These are phyloP conservation scores for Carpinus fangiana DNA, from an alignment of 306 rosid species.

Conservation along the genomic window DNA sequence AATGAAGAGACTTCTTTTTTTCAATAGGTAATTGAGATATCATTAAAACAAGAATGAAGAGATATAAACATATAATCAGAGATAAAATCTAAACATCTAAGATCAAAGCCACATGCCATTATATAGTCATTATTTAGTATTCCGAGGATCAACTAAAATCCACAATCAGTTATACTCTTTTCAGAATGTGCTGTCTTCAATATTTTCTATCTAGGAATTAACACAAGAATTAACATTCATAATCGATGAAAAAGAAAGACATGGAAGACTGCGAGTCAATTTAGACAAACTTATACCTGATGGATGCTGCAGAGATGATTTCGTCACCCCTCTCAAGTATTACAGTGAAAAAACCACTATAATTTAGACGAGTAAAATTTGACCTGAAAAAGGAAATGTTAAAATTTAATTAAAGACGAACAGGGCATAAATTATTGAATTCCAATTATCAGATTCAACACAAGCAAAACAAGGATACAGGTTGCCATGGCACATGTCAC, in stretches of 20 bases:
- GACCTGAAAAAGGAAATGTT: constrained; percentile 60
- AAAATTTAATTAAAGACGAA: not conserved
- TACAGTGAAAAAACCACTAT: constrained; percentile 78
- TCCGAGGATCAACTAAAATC: not conserved
- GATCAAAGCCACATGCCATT: constrained; percentile 10
- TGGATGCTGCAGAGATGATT: constrained; percentile 67
- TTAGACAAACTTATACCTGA: constrained; percentile 55
- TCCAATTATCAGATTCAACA: not conserved
- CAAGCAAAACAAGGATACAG: not conserved
- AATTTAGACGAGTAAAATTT: constrained; percentile 76
- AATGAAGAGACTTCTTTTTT: not conserved
- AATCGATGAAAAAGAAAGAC: constrained; percentile 5
- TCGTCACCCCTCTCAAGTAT: constrained; percentile 87
- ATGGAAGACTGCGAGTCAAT: not conserved
- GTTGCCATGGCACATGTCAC: not conserved
- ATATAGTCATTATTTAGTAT: not conserved
- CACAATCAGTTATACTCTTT: constrained; percentile 5
- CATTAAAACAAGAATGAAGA: not conserved
- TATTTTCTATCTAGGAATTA: not conserved
- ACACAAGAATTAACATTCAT: constrained; percentile 13
- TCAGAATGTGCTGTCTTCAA: not conserved
- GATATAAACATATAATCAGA: constrained; percentile 9
- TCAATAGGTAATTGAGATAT: too few relatives aligned
- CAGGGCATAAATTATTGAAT: not conserved
- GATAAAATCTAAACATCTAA: constrained; percentile 15